These are phyloP conservation scores for Xylaria scruposa DNA, from an alignment of 495 filamentous ascomycete species.

Conservation along the genomic window DNA sequence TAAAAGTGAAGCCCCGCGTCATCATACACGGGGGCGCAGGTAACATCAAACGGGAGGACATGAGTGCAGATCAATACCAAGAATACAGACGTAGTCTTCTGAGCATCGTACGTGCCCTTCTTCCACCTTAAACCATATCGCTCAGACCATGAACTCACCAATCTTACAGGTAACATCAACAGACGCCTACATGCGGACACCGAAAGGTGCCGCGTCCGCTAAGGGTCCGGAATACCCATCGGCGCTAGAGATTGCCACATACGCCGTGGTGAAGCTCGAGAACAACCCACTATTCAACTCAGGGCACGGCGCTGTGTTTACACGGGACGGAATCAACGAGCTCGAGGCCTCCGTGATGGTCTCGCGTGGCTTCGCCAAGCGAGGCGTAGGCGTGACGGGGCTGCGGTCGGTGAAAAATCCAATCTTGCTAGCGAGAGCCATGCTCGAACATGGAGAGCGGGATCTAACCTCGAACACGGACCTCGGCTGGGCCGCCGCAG, in stretches of 20 bases:
- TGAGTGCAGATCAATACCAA: constrained; percentile 66
- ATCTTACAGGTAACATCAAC: constrained; percentile 25
- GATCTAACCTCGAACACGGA: constrained; percentile 39
- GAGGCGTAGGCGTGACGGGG: constrained; percentile 77
- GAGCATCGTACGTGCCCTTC: constrained; percentile 50
- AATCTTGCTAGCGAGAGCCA: constrained; percentile 73
- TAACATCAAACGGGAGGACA: constrained; percentile 71
- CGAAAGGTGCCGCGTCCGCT: constrained; percentile 1
- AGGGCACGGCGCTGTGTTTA: constrained; percentile 87
- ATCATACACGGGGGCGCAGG: constrained; percentile 93
- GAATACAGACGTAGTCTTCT: constrained; percentile 69
- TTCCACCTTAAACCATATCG: background rate
- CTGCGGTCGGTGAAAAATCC: constrained; percentile 78
- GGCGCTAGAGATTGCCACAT: constrained; percentile 75
- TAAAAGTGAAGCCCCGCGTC: constrained; percentile 63
- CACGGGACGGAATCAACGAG: constrained; percentile 79
- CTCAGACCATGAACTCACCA: constrained; percentile 2
- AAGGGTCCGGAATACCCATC: constrained; percentile 39
- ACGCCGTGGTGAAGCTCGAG: constrained; percentile 80
- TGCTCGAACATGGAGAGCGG: constrained; percentile 68
- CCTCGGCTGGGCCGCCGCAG: background rate
- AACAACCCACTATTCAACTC: constrained; percentile 85
- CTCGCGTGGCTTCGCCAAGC: constrained; percentile 71
- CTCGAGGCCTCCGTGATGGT: constrained; percentile 94
- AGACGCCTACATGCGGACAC: constrained; percentile 46